Base-by-base conservation (phyloP, 495 filamentous ascomycete genomes). In the Hyaloscypha hepaticicola region DNA sequence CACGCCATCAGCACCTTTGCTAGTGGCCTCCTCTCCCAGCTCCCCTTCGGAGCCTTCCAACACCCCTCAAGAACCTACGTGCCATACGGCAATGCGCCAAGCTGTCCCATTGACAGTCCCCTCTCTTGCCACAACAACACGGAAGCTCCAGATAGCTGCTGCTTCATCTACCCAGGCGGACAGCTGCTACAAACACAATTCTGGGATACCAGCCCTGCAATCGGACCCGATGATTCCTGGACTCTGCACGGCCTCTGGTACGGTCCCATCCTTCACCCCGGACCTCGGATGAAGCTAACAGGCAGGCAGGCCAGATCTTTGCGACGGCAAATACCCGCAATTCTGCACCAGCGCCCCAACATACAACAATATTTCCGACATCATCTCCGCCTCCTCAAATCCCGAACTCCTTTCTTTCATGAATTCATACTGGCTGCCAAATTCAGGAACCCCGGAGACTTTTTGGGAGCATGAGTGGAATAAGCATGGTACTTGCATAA, bases 381-480 rank as follows among this genome's bases (percentile, higher is more conserved):
- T 93, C 38, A 74, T 97, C 24, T 78, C 85, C 31, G 88, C 84
- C 52, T 45, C 38, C 19, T 16, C 14, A 11, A 81, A 86, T 61
- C 79, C 76, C 0, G 85, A 85, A 6, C 76, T 94, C 5, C 76
- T 96, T 0, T 74, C 77, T 12, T 89, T 88, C 66, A 95, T 96
- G 91, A 77, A 87, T 52, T 85, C 80, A 6, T 94, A 88, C 76
- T 96, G 91, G 93, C 87, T 82, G 21, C 78, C 79, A 8, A 73
- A 77, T 45, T 73, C 74, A 51, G 80, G 91, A 29, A 79, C 86
- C 53, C 88, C 90, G 68, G 81, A 86, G 55, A 76, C 79, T 27
- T 80, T 96, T 58, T 96, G 91, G 92, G 77, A 89, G 69, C 91
- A 96, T 69, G 92, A 96, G 72, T 97, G 89, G 89, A 86, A 83